Base-by-base conservation (phyloP, 495 filamentous ascomycete species). In the Hyaloscypha finlandica region DNA sequence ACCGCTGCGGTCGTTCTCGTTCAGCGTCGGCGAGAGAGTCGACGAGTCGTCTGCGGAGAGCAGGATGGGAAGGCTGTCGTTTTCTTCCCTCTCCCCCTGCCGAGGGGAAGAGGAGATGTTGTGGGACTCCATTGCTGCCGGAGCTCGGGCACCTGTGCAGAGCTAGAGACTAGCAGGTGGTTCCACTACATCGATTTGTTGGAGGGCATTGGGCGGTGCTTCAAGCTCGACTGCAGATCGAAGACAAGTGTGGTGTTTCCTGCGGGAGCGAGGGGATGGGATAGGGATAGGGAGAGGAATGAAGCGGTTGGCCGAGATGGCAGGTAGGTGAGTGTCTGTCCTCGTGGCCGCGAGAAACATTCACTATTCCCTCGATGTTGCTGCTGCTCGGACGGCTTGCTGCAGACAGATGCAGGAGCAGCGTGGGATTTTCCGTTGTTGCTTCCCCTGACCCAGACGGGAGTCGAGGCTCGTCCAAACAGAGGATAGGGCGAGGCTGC, bases 121-220 rank as follows among this genome's bases (percentile, higher is more conserved):
- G 61, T 35, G 35, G 22, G 53, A 68, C 29, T 31, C 22, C 60
- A 63, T 58, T 52, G 53, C 20, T 29, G 22, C 29, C 37, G 29
- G 33, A 52, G 39, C 39, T 33, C 33, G 25, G 59, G 59, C 31
- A 56, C 52, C 52, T 59, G 45, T 54, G 52, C 56, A 33, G 35
- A 33, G 8, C 25, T 55, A 37, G 29, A 22, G 42, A 52, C 33
- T 25, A 8, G 61, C 56, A 39, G 42, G 25, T 22, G 59, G 66
- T 59, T 22, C 53, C 66, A 64, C 66, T 68, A 63, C 66, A 54
- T 63, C 59, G 55, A 68, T 54, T 54, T 59, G 60, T 25, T 32
- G 54, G 22, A 31, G 22, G 20, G 56, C 60, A 68, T 68, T 64
- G 66, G 66, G 25, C 60, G 25, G 30, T 52, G 25, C 25, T 25